Conservation (phyloP, 495 filamentous ascomycete genomes). For the Penicillium paradoxum region DNA sequence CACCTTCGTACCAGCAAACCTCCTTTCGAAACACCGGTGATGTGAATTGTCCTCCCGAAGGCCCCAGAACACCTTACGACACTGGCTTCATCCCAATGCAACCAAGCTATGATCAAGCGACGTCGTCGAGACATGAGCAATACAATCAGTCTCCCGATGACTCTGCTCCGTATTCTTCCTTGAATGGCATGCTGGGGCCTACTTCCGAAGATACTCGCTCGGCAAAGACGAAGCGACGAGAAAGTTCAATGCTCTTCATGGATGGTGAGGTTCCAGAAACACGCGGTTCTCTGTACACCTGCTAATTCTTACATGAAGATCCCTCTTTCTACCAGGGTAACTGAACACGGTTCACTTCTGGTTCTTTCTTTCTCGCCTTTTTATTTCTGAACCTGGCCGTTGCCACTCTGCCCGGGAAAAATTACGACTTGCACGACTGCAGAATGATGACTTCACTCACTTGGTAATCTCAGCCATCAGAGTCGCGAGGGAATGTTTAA, state of each 20-base stretch:
- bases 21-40: slow-evolving; percentile 41
- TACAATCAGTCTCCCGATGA: slow-evolving; percentile 21
- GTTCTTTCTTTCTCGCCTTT: slow-evolving; percentile 4
- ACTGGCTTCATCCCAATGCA: slow-evolving; percentile 61
- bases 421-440: slow-evolving; percentile 30
- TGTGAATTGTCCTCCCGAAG: slow-evolving; percentile 18
- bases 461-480: slow-evolving; percentile 16
- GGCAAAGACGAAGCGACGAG: slow-evolving; percentile 50
- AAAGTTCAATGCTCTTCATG: slow-evolving; percentile 57
- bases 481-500: slow-evolving; percentile 30
- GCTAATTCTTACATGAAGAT: slow-evolving; percentile 5
- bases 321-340: slow-evolving; percentile 15
- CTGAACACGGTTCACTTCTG: slow-evolving; percentile 1
- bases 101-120: slow-evolving; percentile 49
- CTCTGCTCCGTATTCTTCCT: slow-evolving; percentile 32
- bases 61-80: slow-evolving; percentile 36
- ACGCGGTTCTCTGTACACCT: background rate
- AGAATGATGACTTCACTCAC: slow-evolving; percentile 24
- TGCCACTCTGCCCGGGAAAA: slow-evolving; percentile 5
- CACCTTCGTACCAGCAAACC: slow-evolving; percentile 59
- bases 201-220: slow-evolving; percentile 33
- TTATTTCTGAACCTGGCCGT: slow-evolving; percentile 6
- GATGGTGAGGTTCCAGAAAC: slow-evolving; percentile 13
- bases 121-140: slow-evolving; percentile 22
- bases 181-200: slow-evolving; percentile 40